Percentiles rank a stretch among this genome's conserved stretches.
phyloP scores from a whole-genome alignment of 768 basidiomycete genomes.

The Trametes meyenii region DNA sequence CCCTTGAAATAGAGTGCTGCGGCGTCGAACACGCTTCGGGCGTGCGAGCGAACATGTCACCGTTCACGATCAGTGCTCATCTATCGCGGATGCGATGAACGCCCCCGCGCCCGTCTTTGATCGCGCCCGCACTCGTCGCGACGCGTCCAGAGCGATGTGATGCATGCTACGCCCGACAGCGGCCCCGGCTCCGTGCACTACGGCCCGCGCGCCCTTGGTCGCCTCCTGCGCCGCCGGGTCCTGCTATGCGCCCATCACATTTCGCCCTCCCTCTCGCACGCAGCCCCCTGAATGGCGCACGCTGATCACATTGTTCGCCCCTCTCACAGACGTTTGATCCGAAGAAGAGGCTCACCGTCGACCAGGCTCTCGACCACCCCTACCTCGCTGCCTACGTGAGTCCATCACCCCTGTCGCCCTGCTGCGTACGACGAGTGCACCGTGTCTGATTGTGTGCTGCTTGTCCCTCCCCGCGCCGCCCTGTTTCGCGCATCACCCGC shows the following conservation, averaged over 20 bases:
- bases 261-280: neutral
- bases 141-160: too few species aligned
- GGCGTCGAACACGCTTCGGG: neutral
- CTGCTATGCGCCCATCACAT: too few species aligned
- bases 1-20: too few species aligned
- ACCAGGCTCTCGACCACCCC: conserved; percentile 81
- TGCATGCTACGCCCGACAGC: too few species aligned
- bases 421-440: neutral
- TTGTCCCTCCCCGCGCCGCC: neutral
- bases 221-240: neutral
- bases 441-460: neutral
- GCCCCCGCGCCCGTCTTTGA: too few species aligned
- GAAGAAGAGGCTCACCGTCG: conserved; percentile 80
- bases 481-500: neutral
- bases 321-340: conserved; percentile 76
- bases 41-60: too few species aligned
- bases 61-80: too few species aligned
- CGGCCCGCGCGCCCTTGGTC: neutral
- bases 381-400: conserved; percentile 77
- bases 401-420: conserved; percentile 10
- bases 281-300: neutral
- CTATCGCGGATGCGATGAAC: too few species aligned
- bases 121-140: too few species aligned
- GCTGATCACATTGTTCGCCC: conserved; percentile 8
- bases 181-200: too few species aligned